Base-by-base conservation (phyloP, 2,329 filamentous ascomycete genomes). In the Amylocarpus encephaloides region DNA sequence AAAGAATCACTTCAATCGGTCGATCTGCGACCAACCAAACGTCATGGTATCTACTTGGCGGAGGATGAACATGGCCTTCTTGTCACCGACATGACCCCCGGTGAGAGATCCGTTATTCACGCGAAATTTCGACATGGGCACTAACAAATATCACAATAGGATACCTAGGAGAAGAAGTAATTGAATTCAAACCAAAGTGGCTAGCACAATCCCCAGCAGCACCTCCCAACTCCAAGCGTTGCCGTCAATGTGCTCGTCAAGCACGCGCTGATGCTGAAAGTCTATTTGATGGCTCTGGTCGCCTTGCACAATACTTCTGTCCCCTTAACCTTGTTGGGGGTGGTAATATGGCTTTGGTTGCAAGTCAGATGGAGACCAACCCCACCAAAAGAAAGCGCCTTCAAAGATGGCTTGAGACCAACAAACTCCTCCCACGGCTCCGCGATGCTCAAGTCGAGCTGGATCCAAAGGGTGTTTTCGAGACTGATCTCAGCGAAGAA, bases 151-250 rank as follows among this genome's bases (percentile, higher is more conserved):
- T 26, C 4, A 7, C 22, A 26, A 26, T 7, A 52, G 49, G 41
- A 16, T 34, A 18, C 12, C 61, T 65, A 0, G 63, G 62, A 3
- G 61, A 71, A 44, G 59, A 67, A 5, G 64, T 86, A 30, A 70
- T 87, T 49, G 86, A 92, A 65, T 85, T 92, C 69, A 93, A 93
- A 65, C 87, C 88, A 12, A 93, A 93, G 68, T 93, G 88, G 88
- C 77, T 93, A 22, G 70, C 76, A 7, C 86, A 90, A 65, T 91
- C 86, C 2, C 86, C 83, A 3, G 82, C 79, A 34, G 86, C 87
- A 0, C 88, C 87, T 1, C 22, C 64, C 0, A 67, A 70, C 26
- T 78, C 85, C 36, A 76, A 72, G 45, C 75, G 85, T 45, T 93
- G 88, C 68, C 80, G 88, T 30, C 89, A 85, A 35, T 93, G 88